Conservation (phyloP, 2,329 filamentous ascomycete genomes). For the Colletotrichum eleusines region DNA sequence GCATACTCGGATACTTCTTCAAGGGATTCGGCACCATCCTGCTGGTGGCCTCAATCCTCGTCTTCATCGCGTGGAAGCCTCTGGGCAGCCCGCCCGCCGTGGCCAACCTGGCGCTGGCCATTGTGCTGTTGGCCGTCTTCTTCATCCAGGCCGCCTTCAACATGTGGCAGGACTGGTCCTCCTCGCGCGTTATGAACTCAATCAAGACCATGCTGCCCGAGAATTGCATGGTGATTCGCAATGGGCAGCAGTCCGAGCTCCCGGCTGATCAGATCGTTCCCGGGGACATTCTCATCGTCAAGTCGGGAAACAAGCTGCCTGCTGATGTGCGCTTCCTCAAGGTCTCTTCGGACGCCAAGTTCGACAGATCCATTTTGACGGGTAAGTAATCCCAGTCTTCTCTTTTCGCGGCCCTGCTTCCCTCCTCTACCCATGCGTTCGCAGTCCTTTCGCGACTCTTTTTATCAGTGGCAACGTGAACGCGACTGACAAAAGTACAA, state of each 20-base stretch:
- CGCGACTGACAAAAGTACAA: conserved; percentile 1
- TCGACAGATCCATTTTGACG: conserved; percentile 80
- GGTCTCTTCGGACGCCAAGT: conserved; percentile 75
- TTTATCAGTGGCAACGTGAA: too few species aligned
- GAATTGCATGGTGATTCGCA: conserved; percentile 73
- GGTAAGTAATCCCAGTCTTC: conserved; percentile 57
- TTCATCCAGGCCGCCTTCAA: conserved; percentile 77
- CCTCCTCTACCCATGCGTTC: neutral
- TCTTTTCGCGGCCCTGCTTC: neutral
- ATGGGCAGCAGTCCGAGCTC: conserved; percentile 63
- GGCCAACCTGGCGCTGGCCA: conserved; percentile 79
- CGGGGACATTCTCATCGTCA: conserved; percentile 76
- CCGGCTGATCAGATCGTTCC: conserved; percentile 74
- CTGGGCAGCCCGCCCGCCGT: conserved; percentile 76
- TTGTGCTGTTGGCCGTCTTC: conserved; percentile 79
- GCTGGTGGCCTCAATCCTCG: conserved; percentile 75
- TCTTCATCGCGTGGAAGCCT: conserved; percentile 83
- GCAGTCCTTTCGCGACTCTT: too few species aligned
- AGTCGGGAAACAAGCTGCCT: conserved; percentile 79
- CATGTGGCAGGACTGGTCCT: conserved; percentile 81
- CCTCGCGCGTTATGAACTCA: conserved; percentile 80
- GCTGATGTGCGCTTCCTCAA: conserved; percentile 79
- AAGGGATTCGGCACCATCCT: conserved; percentile 81
- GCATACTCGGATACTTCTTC: conserved; percentile 78
- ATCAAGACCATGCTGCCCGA: conserved; percentile 87